A percentile compares a stretch with the other conserved stretches of the same genome.
phyloP scores from a whole-genome alignment of 2,329 filamentous ascomycete species.

The Cladophialophora psammophila region DNA sequence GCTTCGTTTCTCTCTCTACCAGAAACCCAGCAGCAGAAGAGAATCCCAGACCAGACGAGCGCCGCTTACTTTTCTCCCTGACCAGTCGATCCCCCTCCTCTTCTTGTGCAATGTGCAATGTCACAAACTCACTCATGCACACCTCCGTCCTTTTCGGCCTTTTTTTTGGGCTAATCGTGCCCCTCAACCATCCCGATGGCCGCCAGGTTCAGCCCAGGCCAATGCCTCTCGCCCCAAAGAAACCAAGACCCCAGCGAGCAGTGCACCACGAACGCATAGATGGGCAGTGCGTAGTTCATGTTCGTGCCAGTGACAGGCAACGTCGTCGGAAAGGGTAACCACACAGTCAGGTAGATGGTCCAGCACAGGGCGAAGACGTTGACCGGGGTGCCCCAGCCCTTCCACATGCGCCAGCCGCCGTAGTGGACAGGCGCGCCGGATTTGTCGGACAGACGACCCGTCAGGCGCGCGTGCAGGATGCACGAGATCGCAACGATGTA shows the following conservation, averaged over 20 bases:
- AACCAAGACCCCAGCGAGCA: conserved; percentile 36
- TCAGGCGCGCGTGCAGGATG: conserved; percentile 36
- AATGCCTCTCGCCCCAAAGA: conserved; percentile 31
- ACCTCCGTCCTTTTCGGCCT: background rate
- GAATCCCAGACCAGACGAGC: too few relatives aligned
- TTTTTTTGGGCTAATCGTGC: conserved; percentile 19
- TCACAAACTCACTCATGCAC: background rate
- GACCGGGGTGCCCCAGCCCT: conserved; percentile 42
- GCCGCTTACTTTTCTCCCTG: too few relatives aligned
- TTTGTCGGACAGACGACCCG: conserved; percentile 43
- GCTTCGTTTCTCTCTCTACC: too few relatives aligned
- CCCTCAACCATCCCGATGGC: conserved; percentile 33
- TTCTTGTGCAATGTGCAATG: background rate
- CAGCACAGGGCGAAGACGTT: conserved; percentile 49
- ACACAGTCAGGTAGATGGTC: conserved; percentile 43
- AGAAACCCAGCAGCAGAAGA: too few relatives aligned
- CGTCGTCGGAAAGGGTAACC: conserved; percentile 46
- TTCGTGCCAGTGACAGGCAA: conserved; percentile 47
- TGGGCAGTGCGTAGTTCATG: conserved; percentile 51
- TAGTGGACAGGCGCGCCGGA: conserved; percentile 33
- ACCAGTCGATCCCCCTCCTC: background rate
- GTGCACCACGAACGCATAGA: conserved; percentile 43
- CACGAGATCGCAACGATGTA: conserved; percentile 51
- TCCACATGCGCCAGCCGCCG: conserved; percentile 46
- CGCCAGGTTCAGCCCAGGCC: conserved; percentile 31